A percentile compares a stretch with the other conserved stretches of the same genome.
Evolutionary conservation across 202 grass and related monocot genomes (phyloP).

Genomic region (Cymbopogon flexuosus): DNA sequence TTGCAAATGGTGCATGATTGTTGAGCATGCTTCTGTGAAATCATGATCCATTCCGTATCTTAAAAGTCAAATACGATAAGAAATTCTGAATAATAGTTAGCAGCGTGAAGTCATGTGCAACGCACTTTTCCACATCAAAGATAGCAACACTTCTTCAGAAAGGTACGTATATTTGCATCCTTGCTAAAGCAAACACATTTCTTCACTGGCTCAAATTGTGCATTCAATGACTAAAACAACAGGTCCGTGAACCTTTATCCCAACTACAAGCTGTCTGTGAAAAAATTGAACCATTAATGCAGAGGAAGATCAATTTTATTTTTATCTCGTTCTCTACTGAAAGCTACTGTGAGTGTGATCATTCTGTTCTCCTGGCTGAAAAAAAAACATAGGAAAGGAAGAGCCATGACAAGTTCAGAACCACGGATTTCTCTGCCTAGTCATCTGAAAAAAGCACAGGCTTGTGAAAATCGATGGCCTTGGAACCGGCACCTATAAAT

Average conservation of each 20-base stretch:
- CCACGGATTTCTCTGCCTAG: too few species aligned
- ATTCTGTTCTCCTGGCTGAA: too few species aligned
- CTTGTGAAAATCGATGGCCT: not conserved
- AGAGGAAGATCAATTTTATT: slow-evolving; percentile 17
- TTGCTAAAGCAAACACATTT: slow-evolving; percentile 32
- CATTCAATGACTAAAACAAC: slow-evolving; percentile 31
- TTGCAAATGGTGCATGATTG: not conserved
- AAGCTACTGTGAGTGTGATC: too few species aligned
- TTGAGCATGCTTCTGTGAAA: not conserved
- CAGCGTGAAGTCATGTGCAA: slow-evolving; percentile 14
- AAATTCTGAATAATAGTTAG: not conserved
- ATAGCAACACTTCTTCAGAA: slow-evolving; percentile 27
- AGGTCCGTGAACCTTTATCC: not conserved
- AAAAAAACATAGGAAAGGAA: too few species aligned
- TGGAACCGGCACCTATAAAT: not conserved
- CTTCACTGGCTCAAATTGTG: not conserved
- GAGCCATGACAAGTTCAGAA: too few species aligned
- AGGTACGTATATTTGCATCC: slow-evolving; percentile 1
- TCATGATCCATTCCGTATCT: slow-evolving; percentile 5
- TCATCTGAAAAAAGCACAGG: not conserved
- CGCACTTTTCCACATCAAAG: slow-evolving; percentile 23
- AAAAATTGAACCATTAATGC: not conserved
- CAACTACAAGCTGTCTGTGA: slow-evolving; percentile 16
- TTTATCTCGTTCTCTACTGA: not conserved
- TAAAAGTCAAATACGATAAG: slow-evolving; percentile 25